Evolutionary conservation across 495 filamentous ascomycete genomes (phyloP), one percentile per base, ranked within the genome.

Genomic region (Penicillium salamii): DNA sequence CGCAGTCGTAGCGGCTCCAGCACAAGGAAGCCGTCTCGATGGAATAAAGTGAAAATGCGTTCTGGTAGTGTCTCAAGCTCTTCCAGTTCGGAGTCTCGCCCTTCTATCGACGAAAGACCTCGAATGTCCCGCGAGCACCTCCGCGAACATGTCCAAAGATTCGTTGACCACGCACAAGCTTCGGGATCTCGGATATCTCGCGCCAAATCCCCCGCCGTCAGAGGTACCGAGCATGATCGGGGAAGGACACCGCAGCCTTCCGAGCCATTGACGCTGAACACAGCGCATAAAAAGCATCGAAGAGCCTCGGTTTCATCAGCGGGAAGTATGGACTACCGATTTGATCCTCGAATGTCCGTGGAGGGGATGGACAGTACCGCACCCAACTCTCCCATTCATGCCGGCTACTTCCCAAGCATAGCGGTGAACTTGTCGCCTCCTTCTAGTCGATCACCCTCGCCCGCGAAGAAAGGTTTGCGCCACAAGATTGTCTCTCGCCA

Each of bases 331-430:
- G 70, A 69, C 15, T 65, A 69, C 31, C 62, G 62, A 34, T 62
- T 61, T 13, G 65, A 68, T 37, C 57, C 54, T 40, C 61, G 76
- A 29, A 65, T 67, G 43, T 79, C 76, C 19, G 54, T 76, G 2
- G 75, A 80, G 19, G 78, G 66, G 14, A 59, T 72, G 41, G 77
- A 78, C 33, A 68, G 59, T 42, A 78, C 69, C 7, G 71, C 66
- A 18, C 72, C 78, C 12, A 75, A 67, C 50, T 77, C 78, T 43
- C 76, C 77, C 14, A 54, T 62, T n/a, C 60, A 67, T 11, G 42
- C 62, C 15, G 53, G 63, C n/a, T 74, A 75, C 39, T 74, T 81
- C 44, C 81, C 81, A 5, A 81, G 78, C 49, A 80, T 83, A 52
- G 72, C 78, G 9, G 77, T 76, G 29, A 79, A 81, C 52, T 42